Conservation (phyloP, 371 early-diverging fungal genomes). For the Nematocida displodere region DNA sequence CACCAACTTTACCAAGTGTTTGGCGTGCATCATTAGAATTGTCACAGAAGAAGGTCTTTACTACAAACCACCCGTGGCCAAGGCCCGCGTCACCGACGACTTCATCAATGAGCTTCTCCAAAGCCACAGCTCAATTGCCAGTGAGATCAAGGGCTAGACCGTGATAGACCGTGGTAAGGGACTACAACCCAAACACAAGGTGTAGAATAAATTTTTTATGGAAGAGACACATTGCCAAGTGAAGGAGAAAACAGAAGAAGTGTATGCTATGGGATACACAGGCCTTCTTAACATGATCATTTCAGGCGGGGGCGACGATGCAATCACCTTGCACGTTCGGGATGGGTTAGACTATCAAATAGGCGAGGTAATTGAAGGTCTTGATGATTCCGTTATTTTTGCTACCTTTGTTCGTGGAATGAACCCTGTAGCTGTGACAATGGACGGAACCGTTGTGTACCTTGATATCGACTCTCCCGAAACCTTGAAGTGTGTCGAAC, state of each 20-base stretch:
- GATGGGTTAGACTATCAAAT: conserved; percentile 4
- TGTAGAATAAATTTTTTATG: conserved; percentile 8
- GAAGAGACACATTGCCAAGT: background rate
- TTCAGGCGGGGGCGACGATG: conserved; percentile 41
- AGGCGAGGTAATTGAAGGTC: conserved; percentile 40
- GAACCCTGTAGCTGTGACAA: conserved; percentile 32
- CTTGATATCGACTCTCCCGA: background rate
- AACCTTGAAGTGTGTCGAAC: no score
- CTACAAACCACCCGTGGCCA: conserved; percentile 46
- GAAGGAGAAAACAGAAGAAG: conserved; percentile 33
- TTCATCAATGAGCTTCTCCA: conserved; percentile 2
- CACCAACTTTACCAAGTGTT: conserved; percentile 61
- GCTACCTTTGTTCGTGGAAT: conserved; percentile 1
- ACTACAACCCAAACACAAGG: no score
- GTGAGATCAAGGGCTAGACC: background rate
- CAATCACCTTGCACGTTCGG: conserved; percentile 4
- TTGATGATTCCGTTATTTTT: conserved; percentile 45
- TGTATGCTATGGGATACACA: conserved; percentile 10
- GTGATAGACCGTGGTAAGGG: background rate
- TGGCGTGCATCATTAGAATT: conserved; percentile 49
- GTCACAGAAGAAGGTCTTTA: conserved; percentile 46
- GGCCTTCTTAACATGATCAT: conserved; percentile 28
- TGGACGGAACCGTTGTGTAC: conserved; percentile 30
- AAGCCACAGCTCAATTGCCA: background rate
- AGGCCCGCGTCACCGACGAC: conserved; percentile 25